These are phyloP conservation scores for Pythium pyrilobum DNA, from an alignment of 352 stramenopile genomes.

Conservation along the genomic window DNA sequence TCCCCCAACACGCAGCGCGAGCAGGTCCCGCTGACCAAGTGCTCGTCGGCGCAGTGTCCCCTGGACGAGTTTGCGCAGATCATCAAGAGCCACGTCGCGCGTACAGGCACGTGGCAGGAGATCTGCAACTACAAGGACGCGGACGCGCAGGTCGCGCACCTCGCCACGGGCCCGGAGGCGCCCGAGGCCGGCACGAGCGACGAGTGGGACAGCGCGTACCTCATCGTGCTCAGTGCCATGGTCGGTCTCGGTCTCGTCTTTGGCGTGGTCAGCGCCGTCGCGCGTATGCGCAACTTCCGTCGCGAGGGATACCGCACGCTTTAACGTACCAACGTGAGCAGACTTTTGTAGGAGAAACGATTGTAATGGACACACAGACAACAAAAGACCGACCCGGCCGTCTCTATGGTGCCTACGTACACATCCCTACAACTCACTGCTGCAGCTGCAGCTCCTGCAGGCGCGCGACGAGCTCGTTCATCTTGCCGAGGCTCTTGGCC, in stretches of 20 bases:
- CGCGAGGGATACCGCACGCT: constrained; percentile 44
- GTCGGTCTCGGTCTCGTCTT: constrained; percentile 43
- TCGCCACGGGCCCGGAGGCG: constrained; percentile 9
- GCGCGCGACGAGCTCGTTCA: constrained; percentile 36
- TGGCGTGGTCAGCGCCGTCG: constrained; percentile 46
- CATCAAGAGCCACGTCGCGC: constrained; percentile 55
- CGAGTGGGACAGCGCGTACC: constrained; percentile 26
- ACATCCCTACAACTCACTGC: constrained; percentile 4
- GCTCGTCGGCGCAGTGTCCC: constrained; percentile 60
- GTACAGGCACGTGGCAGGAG: constrained; percentile 72
- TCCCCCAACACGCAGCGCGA: constrained; percentile 58
- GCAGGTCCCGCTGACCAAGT: constrained; percentile 74
- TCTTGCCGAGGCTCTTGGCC: constrained; percentile 48
- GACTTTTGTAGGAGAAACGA: too few species aligned
- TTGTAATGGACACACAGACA: neutral
- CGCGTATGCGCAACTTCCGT: constrained; percentile 33
- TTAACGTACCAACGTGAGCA: too few species aligned
- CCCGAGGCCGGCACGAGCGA: constrained; percentile 1
- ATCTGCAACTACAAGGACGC: constrained; percentile 68
- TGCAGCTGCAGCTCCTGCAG: constrained; percentile 34
- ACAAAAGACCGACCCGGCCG: too few species aligned
- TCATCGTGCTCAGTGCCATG: constrained; percentile 40
- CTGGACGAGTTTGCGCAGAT: constrained; percentile 74
- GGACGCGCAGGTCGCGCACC: constrained; percentile 17
- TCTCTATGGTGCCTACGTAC: too few species aligned